Base-by-base conservation (phyloP, 257 asterid species). In the Parsonsia alboflavescens region DNA sequence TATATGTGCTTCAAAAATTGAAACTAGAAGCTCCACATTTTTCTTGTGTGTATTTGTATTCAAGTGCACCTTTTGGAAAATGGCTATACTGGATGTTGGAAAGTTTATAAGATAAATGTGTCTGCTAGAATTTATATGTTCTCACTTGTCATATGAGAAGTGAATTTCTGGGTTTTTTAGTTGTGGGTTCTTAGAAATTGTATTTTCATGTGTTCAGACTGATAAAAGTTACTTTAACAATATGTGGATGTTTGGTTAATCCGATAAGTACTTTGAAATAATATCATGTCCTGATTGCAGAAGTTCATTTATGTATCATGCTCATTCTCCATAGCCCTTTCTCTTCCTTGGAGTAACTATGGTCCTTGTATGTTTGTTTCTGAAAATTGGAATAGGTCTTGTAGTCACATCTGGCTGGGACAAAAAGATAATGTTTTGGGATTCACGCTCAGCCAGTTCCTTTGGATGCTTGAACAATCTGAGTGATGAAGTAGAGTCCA, bases 391-490 rank as follows among this genome's bases (percentile, higher is more conserved):
- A 80, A 74, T 74, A 95, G 99, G 89, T 83, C 93, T 90, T 75
- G 52, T 86, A 63, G 73, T 90, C 79, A 81, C 86, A 15, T 88
- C 89, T 78, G 89, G 96, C 68, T 92, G 93, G 96, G 99, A 92
- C 80, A 88, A 75, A 74, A 95, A 85, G 80, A 81, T 95, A 19
- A 88, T 77, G 78, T 84, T 91, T 70, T 95, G 98, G 98, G 99
- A 95, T 86, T 80, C 86, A 41, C 91, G 96, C 46, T 77, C 87
- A 65, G 59, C 79, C 46, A 72, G 68, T 73, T 74, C 90, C 68
- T 57, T 70, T 63, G 85, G 85, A 79, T 82, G 86, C 82, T 80
- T 88, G 87, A 81, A 79, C 75, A 82, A 80, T 75, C 59, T 79
- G 49, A 79, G 69, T 42, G 71, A 74, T 78, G 94, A 82, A 78